Evolutionary conservation across 2,329 filamentous ascomycete genomes (phyloP).

Genomic region (Exophiala lecanii-corni): DNA sequence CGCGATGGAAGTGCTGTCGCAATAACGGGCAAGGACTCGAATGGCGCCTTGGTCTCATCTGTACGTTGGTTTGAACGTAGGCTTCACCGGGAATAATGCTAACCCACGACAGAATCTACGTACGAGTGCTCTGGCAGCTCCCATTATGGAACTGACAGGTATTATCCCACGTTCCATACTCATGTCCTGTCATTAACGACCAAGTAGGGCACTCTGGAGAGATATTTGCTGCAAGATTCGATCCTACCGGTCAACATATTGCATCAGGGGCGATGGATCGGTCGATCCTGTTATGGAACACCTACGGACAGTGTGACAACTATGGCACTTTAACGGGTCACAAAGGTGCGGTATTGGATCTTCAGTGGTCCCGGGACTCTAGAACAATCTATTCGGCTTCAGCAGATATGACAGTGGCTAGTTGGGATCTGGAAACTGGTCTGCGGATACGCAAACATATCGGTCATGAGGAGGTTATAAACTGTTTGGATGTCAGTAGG

Average conservation of each 20-base stretch:
- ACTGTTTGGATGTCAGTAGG: conserved; percentile 80
- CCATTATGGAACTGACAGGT: conserved; percentile 88
- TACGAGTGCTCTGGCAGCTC: conserved; percentile 78
- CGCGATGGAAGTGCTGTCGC: conserved; percentile 53
- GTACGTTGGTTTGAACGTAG: conserved; percentile 46
- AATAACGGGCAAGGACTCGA: conserved; percentile 47
- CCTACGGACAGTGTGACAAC: conserved; percentile 89
- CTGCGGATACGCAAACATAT: conserved; percentile 84
- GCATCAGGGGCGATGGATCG: conserved; percentile 95
- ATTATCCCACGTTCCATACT: conserved; percentile 39
- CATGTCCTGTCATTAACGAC: conserved; percentile 1
- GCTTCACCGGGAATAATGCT: conserved; percentile 25
- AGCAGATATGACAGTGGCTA: conserved; percentile 86
- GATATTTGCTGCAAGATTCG: conserved; percentile 85
- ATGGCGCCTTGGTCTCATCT: conserved; percentile 62
- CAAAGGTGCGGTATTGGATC: conserved; percentile 81
- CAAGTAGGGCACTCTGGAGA: conserved; percentile 64
- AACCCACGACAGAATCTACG: conserved; percentile 58
- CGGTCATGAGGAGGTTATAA: conserved; percentile 95
- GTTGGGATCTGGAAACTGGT: conserved; percentile 93
- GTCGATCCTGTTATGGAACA: conserved; percentile 90
- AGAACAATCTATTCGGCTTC: conserved; percentile 86
- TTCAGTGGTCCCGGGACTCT: conserved; percentile 96
- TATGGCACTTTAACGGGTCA: conserved; percentile 86
- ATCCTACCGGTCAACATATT: conserved; percentile 80